Evolutionary conservation across 1,284 basidiomycete species (phyloP).

Genomic region (Boletus sp.): DNA sequence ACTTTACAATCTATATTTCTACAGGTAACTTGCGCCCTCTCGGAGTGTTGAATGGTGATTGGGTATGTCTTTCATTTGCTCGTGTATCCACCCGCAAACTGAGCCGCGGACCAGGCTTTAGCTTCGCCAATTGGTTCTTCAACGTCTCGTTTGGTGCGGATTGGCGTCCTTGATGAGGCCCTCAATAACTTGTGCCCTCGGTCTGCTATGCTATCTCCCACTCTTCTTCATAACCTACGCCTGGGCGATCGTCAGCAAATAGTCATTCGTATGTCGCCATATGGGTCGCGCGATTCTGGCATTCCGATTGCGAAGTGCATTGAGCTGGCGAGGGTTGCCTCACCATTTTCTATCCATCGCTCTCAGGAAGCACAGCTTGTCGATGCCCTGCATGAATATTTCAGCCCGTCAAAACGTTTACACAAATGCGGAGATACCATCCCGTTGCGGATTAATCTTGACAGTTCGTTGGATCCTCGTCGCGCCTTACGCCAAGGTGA

Average conservation of each 20-base stretch:
- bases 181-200: constrained; percentile 42
- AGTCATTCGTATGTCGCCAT: constrained; percentile 52
- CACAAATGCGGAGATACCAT: constrained; percentile 85
- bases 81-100: constrained; percentile 2
- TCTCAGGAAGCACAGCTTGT: constrained; percentile 75
- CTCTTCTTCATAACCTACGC: constrained; percentile 31
- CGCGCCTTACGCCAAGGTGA: constrained; percentile 11
- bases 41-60: constrained; percentile 85
- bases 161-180: constrained; percentile 56
- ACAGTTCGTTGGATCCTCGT: constrained; percentile 40
- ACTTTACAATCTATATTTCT: constrained; percentile 57
- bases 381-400: constrained; percentile 68
- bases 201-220: constrained; percentile 41
- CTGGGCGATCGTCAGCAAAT: constrained; percentile 20
- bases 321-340: constrained; percentile 84
- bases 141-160: constrained; percentile 56
- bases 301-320: constrained; percentile 76
- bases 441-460: constrained; percentile 68
- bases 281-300: constrained; percentile 38
- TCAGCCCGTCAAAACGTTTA: constrained; percentile 61
- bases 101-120: constrained; percentile 27
- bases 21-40: constrained; percentile 70
- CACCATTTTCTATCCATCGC: constrained; percentile 76
- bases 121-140: constrained; percentile 32
- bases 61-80: constrained; percentile 58